Evolutionary conservation across 495 filamentous ascomycete genomes (phyloP), one percentile per base, ranked within the genome.

Genomic region (Aspergillus sclerotioniger): DNA sequence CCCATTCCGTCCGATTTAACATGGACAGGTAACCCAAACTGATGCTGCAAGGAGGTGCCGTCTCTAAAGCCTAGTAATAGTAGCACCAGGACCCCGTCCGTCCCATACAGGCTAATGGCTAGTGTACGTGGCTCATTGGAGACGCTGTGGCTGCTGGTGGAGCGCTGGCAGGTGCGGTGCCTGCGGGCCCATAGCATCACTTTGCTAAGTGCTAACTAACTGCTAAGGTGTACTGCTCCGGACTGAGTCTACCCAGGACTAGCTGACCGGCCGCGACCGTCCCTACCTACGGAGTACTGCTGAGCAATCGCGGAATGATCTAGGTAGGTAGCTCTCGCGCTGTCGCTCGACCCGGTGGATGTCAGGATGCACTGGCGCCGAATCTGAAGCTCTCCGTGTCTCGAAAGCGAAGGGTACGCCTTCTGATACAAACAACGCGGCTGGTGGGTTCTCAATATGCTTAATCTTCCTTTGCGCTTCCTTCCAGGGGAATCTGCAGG

Each of bases 1-100:
- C 21, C 46, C 47, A 15, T 50, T 50, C 47, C 47, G 47, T 50
- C 47, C 47, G 47, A 50, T 41, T 41, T 41, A 41, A 41, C 37
- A 41, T 41, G 25, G 25, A 5, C 37, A 6, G 37, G 37, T 41
- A 12, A n/a, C 37, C 1, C 13, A 12, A 15, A 3, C 3, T n/a
- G 5, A 7, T 15, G 37, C 37, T 41, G 37, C 37, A 41, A 41
- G 37, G 37, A 41, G 37, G 12, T 41, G 37, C 37, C 37, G 10
- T n/a, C 7, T 41, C 37, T n/a, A n/a, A 3, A 13, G 9, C 2
- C 33, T 35, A 13, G 9, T 2, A 1, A 7, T 13, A 41, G 37
- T 35, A 13, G 9, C 9, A 1, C 37, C 37, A 41, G 37, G 37
- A 41, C 37, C 37, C 37, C 12, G 12, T 41, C 37, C 13, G 37